Conservation (phyloP, 2,329 filamentous ascomycete species). For the Knufia petricola region DNA sequence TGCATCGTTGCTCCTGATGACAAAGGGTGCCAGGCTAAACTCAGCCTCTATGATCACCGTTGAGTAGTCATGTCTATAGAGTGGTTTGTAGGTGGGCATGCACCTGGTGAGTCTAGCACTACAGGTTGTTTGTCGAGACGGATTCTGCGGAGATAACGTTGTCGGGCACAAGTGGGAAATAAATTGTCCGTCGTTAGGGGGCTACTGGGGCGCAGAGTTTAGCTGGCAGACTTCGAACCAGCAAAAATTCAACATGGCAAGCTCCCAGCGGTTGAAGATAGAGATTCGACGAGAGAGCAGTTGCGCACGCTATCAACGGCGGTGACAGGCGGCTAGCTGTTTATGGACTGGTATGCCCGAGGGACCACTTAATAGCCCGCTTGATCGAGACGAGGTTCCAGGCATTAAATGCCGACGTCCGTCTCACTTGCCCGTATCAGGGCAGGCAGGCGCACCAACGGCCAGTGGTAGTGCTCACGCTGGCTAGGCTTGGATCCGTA, state of each 20-base stretch:
- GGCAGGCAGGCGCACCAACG: not conserved
- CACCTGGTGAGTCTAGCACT: no score
- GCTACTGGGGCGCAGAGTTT: no score
- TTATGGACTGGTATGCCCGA: slow-evolving; percentile 5
- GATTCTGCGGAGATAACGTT: no score
- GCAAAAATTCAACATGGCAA: not conserved
- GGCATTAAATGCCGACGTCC: slow-evolving; percentile 7
- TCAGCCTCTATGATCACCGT: no score
- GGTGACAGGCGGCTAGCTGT: not conserved
- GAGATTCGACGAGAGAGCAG: not conserved
- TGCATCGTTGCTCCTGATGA: no score
- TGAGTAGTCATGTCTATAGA: no score
- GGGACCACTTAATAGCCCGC: not conserved
- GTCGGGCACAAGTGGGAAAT: no score
- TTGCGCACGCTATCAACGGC: slow-evolving; percentile 6
- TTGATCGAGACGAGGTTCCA: not conserved
- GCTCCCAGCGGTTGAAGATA: not conserved
- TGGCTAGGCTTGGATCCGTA: not conserved
- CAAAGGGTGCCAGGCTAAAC: no score
- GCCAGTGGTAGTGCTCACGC: not conserved
- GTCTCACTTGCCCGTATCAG: not conserved
- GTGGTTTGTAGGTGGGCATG: no score
- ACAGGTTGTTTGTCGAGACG: no score
- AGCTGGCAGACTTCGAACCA: not conserved
- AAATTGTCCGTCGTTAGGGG: no score